These are phyloP conservation scores for Thermothelomyces thermophilus DNA, from an alignment of 2,329 filamentous ascomycete species.

Conservation along the genomic window DNA sequence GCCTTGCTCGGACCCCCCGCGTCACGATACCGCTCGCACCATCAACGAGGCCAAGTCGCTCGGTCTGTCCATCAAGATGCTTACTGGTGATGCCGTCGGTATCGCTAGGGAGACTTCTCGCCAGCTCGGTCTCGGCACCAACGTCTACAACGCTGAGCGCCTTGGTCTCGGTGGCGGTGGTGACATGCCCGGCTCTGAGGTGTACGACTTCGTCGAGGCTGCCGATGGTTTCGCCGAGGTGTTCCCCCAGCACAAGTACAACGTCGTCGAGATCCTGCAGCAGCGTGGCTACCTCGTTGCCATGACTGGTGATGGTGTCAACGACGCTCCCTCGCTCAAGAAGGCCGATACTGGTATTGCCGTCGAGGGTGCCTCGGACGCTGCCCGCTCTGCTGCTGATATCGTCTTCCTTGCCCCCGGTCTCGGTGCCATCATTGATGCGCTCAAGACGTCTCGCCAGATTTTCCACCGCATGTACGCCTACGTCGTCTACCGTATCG, in stretches of 20 bases:
- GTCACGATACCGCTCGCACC: constrained; percentile 83
- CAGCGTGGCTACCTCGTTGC: constrained; percentile 89
- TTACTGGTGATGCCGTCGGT: constrained; percentile 89
- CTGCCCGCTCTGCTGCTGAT: constrained; percentile 83
- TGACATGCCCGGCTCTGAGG: constrained; percentile 88
- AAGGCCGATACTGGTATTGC: constrained; percentile 96
- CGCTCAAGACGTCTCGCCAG: constrained; percentile 85
- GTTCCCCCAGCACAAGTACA: constrained; percentile 93
- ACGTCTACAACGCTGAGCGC: constrained; percentile 89
- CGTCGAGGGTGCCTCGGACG: constrained; percentile 85
- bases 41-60: constrained; percentile 84
- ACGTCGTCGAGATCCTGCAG: constrained; percentile 87
- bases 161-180: constrained; percentile 84
- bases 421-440: constrained; percentile 87
- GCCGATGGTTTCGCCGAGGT: constrained; percentile 93
- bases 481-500: constrained; percentile 93
- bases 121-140: constrained; percentile 85
- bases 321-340: constrained; percentile 86
- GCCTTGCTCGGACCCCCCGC: constrained; percentile 87
- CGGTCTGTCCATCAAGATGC: constrained; percentile 90
- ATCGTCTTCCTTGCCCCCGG: constrained; percentile 91
- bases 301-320: constrained; percentile 95
- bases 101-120: constrained; percentile 89
- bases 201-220: constrained; percentile 93
- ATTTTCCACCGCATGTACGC: constrained; percentile 98